Evolutionary conservation across 345 rosid species (phyloP).

Genomic region (Passiflora organensis): DNA sequence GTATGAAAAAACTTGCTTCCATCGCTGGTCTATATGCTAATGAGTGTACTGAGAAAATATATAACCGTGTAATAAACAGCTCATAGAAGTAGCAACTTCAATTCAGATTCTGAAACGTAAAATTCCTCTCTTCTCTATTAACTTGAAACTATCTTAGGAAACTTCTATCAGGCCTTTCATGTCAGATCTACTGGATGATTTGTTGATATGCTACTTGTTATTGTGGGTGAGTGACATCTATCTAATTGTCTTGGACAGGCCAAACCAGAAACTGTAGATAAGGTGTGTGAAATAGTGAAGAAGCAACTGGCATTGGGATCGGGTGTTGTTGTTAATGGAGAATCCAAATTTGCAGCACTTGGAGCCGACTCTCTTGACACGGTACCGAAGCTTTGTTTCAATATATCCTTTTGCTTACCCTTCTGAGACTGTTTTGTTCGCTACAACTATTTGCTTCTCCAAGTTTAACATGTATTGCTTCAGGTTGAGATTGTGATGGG

Average conservation of each 20-base stretch:
- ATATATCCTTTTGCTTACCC: not conserved
- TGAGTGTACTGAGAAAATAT: no score
- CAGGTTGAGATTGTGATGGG: slow-evolving; percentile 95
- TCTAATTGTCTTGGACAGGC: slow-evolving; percentile 39
- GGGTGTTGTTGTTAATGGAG: slow-evolving; percentile 49
- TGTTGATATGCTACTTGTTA: not conserved
- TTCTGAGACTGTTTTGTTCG: not conserved
- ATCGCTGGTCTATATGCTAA: not conserved
- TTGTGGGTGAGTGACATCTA: no score
- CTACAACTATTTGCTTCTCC: no score
- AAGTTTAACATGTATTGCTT: no score
- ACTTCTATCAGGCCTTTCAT: no score
- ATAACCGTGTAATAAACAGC: no score
- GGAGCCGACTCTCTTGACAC: slow-evolving; percentile 98
- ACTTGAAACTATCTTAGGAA: no score
- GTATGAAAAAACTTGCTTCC: not conserved
- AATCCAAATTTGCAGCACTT: slow-evolving; percentile 59
- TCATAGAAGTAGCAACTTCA: not conserved
- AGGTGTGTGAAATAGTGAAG: slow-evolving; percentile 76
- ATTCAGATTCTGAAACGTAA: no score
- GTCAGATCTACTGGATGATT: not conserved
- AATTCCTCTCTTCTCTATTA: no score
- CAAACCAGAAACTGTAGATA: slow-evolving; percentile 70
- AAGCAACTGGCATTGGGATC: slow-evolving; percentile 69
- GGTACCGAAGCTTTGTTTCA: slow-evolving; percentile 21